Base-by-base conservation (phyloP, 208 protist genomes). In the Wallacemonas collosoma region DNA sequence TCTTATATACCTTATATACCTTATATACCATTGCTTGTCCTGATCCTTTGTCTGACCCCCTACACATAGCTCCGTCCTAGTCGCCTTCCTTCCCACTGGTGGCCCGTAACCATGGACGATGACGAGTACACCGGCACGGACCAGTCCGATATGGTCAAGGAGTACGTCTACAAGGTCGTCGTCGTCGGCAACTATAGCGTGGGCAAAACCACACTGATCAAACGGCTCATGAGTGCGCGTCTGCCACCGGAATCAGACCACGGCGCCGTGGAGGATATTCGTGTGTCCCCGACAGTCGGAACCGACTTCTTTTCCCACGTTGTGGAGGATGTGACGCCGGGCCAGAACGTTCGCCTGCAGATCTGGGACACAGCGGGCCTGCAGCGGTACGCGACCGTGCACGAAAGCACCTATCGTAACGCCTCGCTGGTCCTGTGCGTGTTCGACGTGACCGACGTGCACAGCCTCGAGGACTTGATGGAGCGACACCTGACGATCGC, bases 301-400 rank as follows among this genome's bases (percentile, higher is more conserved):
- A 83, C 82, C 0, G 88, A 93, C 67, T 93, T 93, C 67, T 86
- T 76, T 55, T 81, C 79, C 3, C 73, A 76, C 26, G 43, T 80
- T 12, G 54, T 91, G 0, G 57, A 64, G 0, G 14, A 87, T 41
- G 85, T 85, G 45, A 61, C 74, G 2, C 68, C 63, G 3, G 75
- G 76, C 9, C 56, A 74, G 43, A 81, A 83, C 36, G 79, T 87
- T 41, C 81, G 85, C 3, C 79, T 93, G 26, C 88, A 93, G 71
- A 75, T 93, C 54, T 93, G 88, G 88, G 88, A 93, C 77, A 91
- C 86, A 1, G 88, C 88, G 1, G 88, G 98, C 26, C 91, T 99
- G 73, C 96, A 98, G 86, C 74, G 97, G 17, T 99, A 99, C 75
- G 92, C 97, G 38, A 96, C 98, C 7, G 98, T 99, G 70, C 98